These are phyloP conservation scores for Dryadomyces quercus-mongolicae DNA, from an alignment of 2,329 filamentous ascomycete genomes.

Conservation along the genomic window DNA sequence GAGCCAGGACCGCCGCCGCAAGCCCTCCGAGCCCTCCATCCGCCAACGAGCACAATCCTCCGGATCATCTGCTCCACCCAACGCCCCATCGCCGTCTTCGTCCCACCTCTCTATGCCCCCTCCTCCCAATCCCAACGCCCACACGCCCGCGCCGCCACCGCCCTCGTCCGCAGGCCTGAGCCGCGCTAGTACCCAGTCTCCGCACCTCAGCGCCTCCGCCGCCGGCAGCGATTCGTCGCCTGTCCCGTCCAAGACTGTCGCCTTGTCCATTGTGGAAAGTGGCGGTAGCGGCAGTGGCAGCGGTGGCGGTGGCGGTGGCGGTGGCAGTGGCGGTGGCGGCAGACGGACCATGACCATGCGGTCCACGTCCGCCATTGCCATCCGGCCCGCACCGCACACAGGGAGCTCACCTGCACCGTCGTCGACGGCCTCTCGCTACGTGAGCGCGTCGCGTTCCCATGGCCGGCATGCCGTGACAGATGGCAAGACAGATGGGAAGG, in stretches of 20 bases:
- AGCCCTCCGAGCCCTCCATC: slow-evolving; percentile 38
- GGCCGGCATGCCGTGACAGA: slow-evolving; percentile 8
- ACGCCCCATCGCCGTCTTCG: slow-evolving; percentile 10
- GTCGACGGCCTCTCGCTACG: not conserved
- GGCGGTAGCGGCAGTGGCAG: slow-evolving; percentile 4
- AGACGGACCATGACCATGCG: slow-evolving; percentile 34
- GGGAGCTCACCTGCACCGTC: not conserved
- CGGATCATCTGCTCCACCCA: slow-evolving; percentile 12
- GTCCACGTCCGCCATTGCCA: slow-evolving; percentile 40
- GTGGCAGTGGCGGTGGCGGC: slow-evolving; percentile 8
- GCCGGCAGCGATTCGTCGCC: not conserved
- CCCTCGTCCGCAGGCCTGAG: not conserved
- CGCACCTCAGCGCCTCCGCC: slow-evolving; percentile 6
- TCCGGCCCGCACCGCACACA: slow-evolving; percentile 17
- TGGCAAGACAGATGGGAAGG: not conserved
- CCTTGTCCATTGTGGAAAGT: slow-evolving; percentile 6
- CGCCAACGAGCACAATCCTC: slow-evolving; percentile 43
- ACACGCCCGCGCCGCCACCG: not conserved
- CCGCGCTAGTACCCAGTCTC: slow-evolving; percentile 2
- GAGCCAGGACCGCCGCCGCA: slow-evolving; percentile 38
- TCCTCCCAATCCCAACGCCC: slow-evolving; percentile 2
- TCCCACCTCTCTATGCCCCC: slow-evolving; percentile 7
- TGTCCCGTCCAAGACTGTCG: slow-evolving; percentile 6
- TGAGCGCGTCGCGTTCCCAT: not conserved
- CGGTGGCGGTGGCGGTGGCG: too few relatives aligned